These are phyloP conservation scores for Tolypocladium ophioglossoides DNA, from an alignment of 2,329 filamentous ascomycete genomes.

Conservation along the genomic window DNA sequence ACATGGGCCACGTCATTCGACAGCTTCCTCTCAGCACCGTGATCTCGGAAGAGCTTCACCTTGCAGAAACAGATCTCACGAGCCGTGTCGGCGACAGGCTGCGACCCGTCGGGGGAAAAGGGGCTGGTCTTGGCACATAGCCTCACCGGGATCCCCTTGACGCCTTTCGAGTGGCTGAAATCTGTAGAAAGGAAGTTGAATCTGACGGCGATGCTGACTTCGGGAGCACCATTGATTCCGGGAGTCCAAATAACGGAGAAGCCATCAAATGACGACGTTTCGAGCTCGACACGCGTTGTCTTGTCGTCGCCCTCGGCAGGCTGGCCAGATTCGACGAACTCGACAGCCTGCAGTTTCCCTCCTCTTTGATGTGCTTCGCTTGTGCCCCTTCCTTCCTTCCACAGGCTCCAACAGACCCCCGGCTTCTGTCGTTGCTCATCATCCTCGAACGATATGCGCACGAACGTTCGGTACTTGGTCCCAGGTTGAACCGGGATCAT, in stretches of 20 bases:
- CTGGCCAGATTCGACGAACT: constrained; percentile 67
- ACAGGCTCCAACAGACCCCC: constrained; percentile 72
- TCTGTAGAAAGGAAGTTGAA: constrained; percentile 99
- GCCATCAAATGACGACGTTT: constrained; percentile 79
- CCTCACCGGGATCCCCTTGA: constrained; percentile 92
- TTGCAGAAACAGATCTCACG: constrained; percentile 88
- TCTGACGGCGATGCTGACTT: constrained; percentile 80
- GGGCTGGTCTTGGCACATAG: constrained; percentile 84
- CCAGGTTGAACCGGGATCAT: constrained; percentile 46
- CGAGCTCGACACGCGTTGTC: constrained; percentile 57
- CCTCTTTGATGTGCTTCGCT: constrained; percentile 92
- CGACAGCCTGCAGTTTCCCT: constrained; percentile 86
- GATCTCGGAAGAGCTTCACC: constrained; percentile 93
- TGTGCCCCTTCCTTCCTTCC: constrained; percentile 93
- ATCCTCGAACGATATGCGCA: constrained; percentile 95
- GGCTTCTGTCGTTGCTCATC: constrained; percentile 83
- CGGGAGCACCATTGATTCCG: constrained; percentile 53
- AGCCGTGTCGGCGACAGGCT: constrained; percentile 30
- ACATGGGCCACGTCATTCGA: constrained; percentile 92
- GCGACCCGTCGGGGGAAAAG: constrained; percentile 41
- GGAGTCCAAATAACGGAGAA: constrained; percentile 88
- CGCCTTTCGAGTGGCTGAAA: constrained; percentile 96
- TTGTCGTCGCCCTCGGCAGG: constrained; percentile 53
- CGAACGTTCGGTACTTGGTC: constrained; percentile 74
- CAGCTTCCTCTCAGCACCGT: constrained; percentile 88